Evolutionary conservation across 805 yeast species (phyloP), one percentile per base, ranked within the genome.

Genomic region (Wickerhamiella alocasiicola): DNA sequence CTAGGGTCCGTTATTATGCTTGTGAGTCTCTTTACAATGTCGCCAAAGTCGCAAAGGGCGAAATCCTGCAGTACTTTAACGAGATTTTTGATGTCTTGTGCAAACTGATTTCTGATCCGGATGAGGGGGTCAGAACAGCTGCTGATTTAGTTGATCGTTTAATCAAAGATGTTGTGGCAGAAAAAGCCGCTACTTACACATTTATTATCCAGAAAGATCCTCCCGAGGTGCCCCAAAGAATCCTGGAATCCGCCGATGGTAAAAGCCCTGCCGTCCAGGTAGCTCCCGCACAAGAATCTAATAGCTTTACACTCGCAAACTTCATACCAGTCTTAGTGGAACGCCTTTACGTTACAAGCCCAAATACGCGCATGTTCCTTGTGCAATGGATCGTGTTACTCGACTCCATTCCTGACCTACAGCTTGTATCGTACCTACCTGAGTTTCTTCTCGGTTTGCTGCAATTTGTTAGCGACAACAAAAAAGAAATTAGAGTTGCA

Each of bases 41-140:
- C 34, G 94, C 97, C 35, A 91, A 91, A 55, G 93, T 91, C 16
- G 94, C 97, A 3, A 76, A 94, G 50, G 97, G 97, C 21, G 97
- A 91, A 60, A 82, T 91, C 17, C 64, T 91, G 46, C 65, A 81
- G 9, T 87, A 83, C 57, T 91, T 91, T 67, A 91, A 88, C 60
- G 97, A 91, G 61, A 79, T 85, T 2, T 91, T 91, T 56, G 97
- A 91, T 56, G 91, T 87, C 15, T 66, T 91, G 41, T 87, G 95
- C 56, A 78, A 80, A 45, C 70, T 87, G 42, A 84, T 88, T 17
- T 85, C 95, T 0, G 97, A 88, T 54, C 72, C 85, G 1, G 97
- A 91, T 51, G 74, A 80, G 31, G 78, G 93, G 27, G 96, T 91
- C 23, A 81, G 87, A 53, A 88, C 85, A 52, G 98, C 95, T 7